Percentiles rank a stretch among this genome's conserved stretches.
phyloP scores from a whole-genome alignment of 495 filamentous ascomycete species.

The Neohortaea acidophila region DNA sequence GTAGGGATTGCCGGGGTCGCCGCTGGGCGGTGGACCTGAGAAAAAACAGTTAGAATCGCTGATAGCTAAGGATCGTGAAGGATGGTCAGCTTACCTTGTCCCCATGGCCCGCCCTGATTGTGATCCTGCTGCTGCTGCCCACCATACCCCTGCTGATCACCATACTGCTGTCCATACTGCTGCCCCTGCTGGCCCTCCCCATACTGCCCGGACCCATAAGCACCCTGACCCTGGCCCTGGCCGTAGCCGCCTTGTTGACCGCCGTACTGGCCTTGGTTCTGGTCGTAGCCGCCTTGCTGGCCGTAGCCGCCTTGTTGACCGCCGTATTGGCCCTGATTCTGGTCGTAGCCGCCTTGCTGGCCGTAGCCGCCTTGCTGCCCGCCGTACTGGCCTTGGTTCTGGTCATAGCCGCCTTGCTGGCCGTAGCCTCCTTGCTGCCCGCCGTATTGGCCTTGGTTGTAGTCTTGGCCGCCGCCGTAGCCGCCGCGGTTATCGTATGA shows the following conservation, averaged over 20 bases:
- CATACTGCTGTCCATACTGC: conserved; percentile 3
- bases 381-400: too few species aligned
- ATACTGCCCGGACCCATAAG: conserved; percentile 18
- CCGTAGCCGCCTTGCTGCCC: too few species aligned
- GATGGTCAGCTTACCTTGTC: too few species aligned
- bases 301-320: conserved; percentile 17
- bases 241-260: conserved; percentile 35
- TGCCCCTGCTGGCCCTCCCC: conserved; percentile 1
- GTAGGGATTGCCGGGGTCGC: conserved; percentile 18
- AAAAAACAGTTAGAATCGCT: too few species aligned
- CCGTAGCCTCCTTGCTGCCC: conserved; percentile 27
- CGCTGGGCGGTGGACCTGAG: conserved; percentile 19
- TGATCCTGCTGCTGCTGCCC: conserved; percentile 5
- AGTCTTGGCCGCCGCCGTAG: conserved; percentile 25
- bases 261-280: conserved; percentile 27
- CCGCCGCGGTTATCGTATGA: conserved; percentile 22
- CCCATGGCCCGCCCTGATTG: too few species aligned
- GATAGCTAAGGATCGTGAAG: too few species aligned
- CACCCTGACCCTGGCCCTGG: too few species aligned
- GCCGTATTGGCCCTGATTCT: conserved; percentile 16
- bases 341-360: conserved; percentile 13
- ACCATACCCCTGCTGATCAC: neutral
- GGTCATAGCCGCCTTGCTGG: conserved; percentile 24
- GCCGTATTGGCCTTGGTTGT: conserved; percentile 22
- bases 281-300: too few species aligned